Conservation (phyloP, 371 early-diverging fungal species). For the Mucor indicus region DNA sequence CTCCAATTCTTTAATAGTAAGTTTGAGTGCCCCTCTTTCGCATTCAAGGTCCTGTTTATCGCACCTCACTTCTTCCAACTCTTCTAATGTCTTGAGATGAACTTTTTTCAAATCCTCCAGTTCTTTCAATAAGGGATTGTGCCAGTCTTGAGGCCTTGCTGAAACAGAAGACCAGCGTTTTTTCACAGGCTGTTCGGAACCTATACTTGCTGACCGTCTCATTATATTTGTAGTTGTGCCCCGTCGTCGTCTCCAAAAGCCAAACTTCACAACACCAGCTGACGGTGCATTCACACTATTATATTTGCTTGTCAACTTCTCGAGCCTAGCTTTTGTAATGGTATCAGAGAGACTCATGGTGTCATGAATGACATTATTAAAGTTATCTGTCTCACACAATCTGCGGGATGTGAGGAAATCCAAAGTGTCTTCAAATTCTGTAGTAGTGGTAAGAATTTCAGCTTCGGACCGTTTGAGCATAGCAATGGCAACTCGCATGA, state of each 20-base stretch:
- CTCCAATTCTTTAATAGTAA: conserved; percentile 37
- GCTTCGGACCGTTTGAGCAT: conserved; percentile 76
- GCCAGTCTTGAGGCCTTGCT: not conserved
- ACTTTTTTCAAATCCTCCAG: conserved; percentile 3
- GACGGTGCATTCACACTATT: not conserved
- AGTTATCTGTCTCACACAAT: conserved; percentile 72
- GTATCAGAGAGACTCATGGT: conserved; percentile 68
- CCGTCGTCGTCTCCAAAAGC: conserved; percentile 13
- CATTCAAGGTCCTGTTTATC: conserved; percentile 38
- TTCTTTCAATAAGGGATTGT: not conserved
- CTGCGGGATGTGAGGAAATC: conserved; percentile 65
- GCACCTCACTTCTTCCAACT: conserved; percentile 24
- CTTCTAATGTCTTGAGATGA: conserved; percentile 19
- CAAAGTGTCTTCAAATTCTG: conserved; percentile 84
- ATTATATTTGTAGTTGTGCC: not conserved
- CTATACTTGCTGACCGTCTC: conserved; percentile 10
- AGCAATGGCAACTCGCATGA: conserved; percentile 88
- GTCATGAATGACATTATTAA: conserved; percentile 70
- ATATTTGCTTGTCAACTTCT: conserved; percentile 11
- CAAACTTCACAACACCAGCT: not conserved
- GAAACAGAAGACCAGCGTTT: conserved; percentile 35
- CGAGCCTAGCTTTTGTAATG: conserved; percentile 70
- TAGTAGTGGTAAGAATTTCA: conserved; percentile 49
- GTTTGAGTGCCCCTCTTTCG: conserved; percentile 40
- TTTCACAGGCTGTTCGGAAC: not conserved